Evolutionary conservation across 177 flowering plant genomes (phyloP), one percentile per base, ranked within the genome.

Genomic region (Telopea speciosissima): DNA sequence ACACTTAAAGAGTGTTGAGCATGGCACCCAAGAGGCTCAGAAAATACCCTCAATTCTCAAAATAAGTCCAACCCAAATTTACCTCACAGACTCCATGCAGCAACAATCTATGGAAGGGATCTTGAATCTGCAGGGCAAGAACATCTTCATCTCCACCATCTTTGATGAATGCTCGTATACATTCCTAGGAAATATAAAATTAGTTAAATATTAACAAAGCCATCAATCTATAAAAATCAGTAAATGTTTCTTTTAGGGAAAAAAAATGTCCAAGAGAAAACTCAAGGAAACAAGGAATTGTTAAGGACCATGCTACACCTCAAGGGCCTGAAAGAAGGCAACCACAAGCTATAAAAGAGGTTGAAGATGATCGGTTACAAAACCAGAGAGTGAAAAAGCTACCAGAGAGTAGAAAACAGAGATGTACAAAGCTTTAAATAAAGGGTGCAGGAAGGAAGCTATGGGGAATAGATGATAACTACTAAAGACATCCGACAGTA

Each of bases 61-160:
- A 36, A 36, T 36, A 49, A 49, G 54, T 49, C 54, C 3, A 68
- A 22, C 36, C 16, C 24, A 23, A 33, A 17, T 1, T 66, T 85
- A 94, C 99, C 97, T 95, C 98, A 70, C 97, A 93, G 12, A 93
- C 90, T n/a, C 98, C 99, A 76, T 95, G 99, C 68, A 95, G 84
- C 81, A 94, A 74, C 76, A 92, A 78, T 81, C 97, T 83, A 63
- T 89, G 93, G 70, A 91, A 95, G 52, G 98, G 88, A 73, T 93
- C 94, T 76, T 90, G 87, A 73, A 91, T 87, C 69, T 76, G 83
- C 28, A 93, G 76, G 66, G 70, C 77, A 17, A 95, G 88, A 40
- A 78, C 79, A 59, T 90, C 92, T 56, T 69, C 84, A 54, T 86
- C 82, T 42, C 65, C 72, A 31, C 82, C 77, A 8, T 87, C 91